Conservation (phyloP, 768 basidiomycete genomes). For the Artomyces pyxidatus region DNA sequence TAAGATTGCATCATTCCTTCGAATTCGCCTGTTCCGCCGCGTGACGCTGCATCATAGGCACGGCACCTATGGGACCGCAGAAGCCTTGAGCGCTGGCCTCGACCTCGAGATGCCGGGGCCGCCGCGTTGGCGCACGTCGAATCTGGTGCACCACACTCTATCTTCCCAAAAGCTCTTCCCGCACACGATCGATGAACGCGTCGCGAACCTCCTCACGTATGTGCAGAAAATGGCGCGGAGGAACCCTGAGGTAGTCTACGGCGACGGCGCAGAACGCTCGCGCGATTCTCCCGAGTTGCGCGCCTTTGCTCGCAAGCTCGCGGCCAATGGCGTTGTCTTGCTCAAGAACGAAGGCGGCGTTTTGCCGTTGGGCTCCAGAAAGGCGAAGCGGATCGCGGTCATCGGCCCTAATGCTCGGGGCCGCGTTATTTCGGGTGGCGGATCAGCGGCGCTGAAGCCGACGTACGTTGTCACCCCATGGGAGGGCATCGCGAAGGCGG, state of each 20-base stretch:
- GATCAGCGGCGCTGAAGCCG: conserved; percentile 61
- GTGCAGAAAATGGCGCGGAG: conserved; percentile 47
- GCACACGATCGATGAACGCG: conserved; percentile 42
- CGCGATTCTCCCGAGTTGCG: conserved; percentile 45
- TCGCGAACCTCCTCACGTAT: conserved; percentile 41
- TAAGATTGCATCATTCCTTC: too few species aligned
- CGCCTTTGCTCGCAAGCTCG: conserved; percentile 46
- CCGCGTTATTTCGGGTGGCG: conserved; percentile 64
- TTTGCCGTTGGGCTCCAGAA: conserved; percentile 38
- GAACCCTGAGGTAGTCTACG: conserved; percentile 54
- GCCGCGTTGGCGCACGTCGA: conserved; percentile 30
- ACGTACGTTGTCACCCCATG: conserved; percentile 59
- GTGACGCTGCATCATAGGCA: conserved; percentile 25
- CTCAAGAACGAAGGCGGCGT: conserved; percentile 51
- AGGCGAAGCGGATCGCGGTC: conserved; percentile 45
- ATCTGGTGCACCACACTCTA: conserved; percentile 32
- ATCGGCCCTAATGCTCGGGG: conserved; percentile 66
- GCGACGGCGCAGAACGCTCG: conserved; percentile 51
- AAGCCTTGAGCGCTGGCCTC: conserved; percentile 37
- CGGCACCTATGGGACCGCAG: conserved; percentile 36
- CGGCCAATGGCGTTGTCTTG: conserved; percentile 56
- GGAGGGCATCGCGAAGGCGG: conserved; percentile 45
- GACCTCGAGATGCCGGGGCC: conserved; percentile 43
- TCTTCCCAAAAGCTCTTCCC: conserved; percentile 42
- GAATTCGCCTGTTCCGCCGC: background rate